Conservation (phyloP, 306 rosid species). For the Spatholobus suberectus region DNA sequence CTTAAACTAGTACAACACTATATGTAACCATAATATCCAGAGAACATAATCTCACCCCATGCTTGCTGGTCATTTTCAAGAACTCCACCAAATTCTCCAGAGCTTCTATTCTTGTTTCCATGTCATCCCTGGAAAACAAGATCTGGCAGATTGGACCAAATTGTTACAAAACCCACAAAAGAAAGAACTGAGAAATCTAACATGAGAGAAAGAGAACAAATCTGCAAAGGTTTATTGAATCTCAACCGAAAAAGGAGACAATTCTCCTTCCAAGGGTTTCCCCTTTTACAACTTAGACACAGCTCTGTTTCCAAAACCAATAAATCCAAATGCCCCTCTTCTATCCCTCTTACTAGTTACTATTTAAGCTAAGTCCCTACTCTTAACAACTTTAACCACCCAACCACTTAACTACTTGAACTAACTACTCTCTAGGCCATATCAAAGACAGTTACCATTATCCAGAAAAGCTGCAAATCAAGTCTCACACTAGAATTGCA, state of each 20-base stretch:
- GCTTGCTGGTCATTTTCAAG: neutral
- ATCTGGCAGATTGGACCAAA: neutral
- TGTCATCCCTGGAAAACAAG: neutral
- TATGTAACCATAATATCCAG: neutral
- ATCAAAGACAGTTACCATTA: neutral
- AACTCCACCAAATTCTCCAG: neutral
- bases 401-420: constrained; percentile 4
- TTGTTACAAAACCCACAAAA: neutral
- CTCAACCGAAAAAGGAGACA: neutral
- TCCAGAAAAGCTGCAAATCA: constrained; percentile 8
- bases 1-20: neutral
- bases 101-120: neutral
- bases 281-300: neutral
- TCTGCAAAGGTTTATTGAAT: neutral
- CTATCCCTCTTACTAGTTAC: neutral
- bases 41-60: neutral
- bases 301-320: neutral
- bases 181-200: neutral
- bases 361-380: neutral
- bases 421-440: neutral
- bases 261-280: neutral
- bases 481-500: constrained; percentile 1
- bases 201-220: neutral
- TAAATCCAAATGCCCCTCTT: neutral
- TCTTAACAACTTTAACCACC: neutral